phyloP scores from a whole-genome alignment of 2,329 filamentous ascomycete genomes.

The Parastagonospora avenae region DNA sequence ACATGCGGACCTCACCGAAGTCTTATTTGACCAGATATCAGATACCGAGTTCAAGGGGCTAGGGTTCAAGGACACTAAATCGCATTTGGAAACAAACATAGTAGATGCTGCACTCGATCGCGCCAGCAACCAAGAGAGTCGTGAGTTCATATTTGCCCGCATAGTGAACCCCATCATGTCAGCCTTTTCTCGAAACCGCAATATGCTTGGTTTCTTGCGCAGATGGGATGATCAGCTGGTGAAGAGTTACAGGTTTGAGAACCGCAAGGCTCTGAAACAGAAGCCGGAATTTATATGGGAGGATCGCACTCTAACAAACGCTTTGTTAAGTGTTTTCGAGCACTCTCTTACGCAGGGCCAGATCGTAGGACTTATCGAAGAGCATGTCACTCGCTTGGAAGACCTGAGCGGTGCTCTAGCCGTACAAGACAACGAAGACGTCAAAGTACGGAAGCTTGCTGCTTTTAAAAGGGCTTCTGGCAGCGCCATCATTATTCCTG shows the following conservation, averaged over 20 bases:
- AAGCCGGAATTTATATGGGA: conserved; percentile 36
- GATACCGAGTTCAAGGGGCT: conserved; percentile 15
- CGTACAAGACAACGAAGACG: conserved; percentile 11
- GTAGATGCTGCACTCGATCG: not conserved
- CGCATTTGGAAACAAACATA: not conserved
- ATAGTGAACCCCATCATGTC: conserved; percentile 40
- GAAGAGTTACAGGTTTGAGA: conserved; percentile 17
- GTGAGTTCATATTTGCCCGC: conserved; percentile 9
- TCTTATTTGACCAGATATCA: conserved; percentile 40
- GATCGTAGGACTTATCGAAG: conserved; percentile 34
- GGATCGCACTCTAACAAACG: conserved; percentile 25
- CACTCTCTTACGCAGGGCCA: conserved; percentile 40
- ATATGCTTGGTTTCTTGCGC: conserved; percentile 42
- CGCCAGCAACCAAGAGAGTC: not conserved
- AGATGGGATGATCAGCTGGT: conserved; percentile 42
- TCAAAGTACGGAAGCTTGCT: conserved; percentile 26
- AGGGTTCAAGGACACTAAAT: conserved; percentile 6
- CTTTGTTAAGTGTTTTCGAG: conserved; percentile 33
- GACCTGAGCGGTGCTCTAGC: conserved; percentile 16
- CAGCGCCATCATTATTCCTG: conserved; percentile 36
- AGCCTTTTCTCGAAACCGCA: conserved; percentile 41
- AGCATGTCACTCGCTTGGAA: conserved; percentile 31
- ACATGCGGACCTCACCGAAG: conserved; percentile 30
- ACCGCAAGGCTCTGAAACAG: conserved; percentile 24
- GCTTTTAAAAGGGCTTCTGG: conserved; percentile 28